Evolutionary conservation across 2,329 filamentous ascomycete species (phyloP), one percentile per base, ranked within the genome.

Genomic region (Xylaria sp.): DNA sequence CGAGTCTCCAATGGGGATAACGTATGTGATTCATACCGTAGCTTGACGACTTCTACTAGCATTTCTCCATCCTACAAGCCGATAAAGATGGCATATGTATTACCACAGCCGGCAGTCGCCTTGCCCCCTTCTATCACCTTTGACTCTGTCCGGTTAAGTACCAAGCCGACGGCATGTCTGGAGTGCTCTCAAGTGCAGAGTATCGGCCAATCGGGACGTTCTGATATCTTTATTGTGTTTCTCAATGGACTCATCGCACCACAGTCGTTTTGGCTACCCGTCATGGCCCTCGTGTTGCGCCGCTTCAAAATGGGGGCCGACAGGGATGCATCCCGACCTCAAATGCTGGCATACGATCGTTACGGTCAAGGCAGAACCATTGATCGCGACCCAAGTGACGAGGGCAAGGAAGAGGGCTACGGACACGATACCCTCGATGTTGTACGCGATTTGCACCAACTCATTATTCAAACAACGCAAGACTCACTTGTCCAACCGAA

Each of bases 261-360:
- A 11, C 75, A 77, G 61, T 59, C 65, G 17, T 64, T 53, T 54
- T 77, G 75, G 75, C 39, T 69, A 20, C 63, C 71, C 2, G 57
- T 73, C 44, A 70, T 76, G 68, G 54, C 69, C 3, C 57, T 68
- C 33, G 66, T 70, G 36, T 33, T 72, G 33, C 68, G 65, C 31
- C 68, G 53, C 33, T 59, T 73, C 27, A 49, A 68, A n/a, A 10
- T 47, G 11, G 29, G 15, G 4, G 42, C 29, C 47, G 44, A 17
- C n/a, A 57, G 55, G 49, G 38, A 55, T 39, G 66, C 68, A 9
- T 38, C 71, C 78, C 15, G 51, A n/a, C 71, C 71, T n/a, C 69
- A 73, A 49, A 73, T 88, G 20, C 77, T 89, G 3, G 82, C 82
- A 50, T 89, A 88, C 68, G 87, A 89, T 74, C 85, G 87, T 47